A percentile compares a stretch with the other conserved stretches of the same genome.
Conservation (phyloP, 2,329 filamentous ascomycete species). For the Aspergillus sp. region DNA sequence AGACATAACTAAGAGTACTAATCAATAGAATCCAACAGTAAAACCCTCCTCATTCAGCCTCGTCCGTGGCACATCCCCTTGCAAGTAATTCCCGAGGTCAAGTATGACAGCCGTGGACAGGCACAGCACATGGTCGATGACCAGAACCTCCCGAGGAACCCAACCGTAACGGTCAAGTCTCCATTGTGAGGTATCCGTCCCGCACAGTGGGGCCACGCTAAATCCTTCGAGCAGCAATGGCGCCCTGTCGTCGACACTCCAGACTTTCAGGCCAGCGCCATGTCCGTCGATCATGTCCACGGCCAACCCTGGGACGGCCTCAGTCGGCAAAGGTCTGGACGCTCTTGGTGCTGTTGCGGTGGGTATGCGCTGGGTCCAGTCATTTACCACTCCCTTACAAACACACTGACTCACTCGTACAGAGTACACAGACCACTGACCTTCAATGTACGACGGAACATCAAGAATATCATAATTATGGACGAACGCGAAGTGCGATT, state of each 20-base stretch:
- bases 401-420: not conserved
- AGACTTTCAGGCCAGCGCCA: not conserved
- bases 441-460: not conserved
- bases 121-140: slow-evolving; percentile 6
- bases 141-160: slow-evolving; percentile 8
- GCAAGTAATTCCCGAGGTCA: not conserved
- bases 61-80: not conserved
- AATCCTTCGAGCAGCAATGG: slow-evolving; percentile 1
- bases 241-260: not conserved
- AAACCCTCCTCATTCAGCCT: not conserved
- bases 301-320: not conserved
- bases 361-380: slow-evolving; percentile 1
- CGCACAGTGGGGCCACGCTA: slow-evolving; percentile 9
- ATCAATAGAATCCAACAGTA: no score
- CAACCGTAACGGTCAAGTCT: slow-evolving; percentile 8
- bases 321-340: slow-evolving; percentile 8
- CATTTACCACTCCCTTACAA: slow-evolving; percentile 2
- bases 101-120: slow-evolving; percentile 13
- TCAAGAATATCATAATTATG: not conserved
- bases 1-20: no score
- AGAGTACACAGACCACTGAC: not conserved
- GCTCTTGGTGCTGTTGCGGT: slow-evolving; percentile 3
- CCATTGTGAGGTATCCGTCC: slow-evolving; percentile 10
- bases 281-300: slow-evolving; percentile 3
- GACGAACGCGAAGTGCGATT: not conserved